These are phyloP conservation scores for Colletotrichum noveboracense DNA, from an alignment of 2,329 filamentous ascomycete species.

Conservation along the genomic window DNA sequence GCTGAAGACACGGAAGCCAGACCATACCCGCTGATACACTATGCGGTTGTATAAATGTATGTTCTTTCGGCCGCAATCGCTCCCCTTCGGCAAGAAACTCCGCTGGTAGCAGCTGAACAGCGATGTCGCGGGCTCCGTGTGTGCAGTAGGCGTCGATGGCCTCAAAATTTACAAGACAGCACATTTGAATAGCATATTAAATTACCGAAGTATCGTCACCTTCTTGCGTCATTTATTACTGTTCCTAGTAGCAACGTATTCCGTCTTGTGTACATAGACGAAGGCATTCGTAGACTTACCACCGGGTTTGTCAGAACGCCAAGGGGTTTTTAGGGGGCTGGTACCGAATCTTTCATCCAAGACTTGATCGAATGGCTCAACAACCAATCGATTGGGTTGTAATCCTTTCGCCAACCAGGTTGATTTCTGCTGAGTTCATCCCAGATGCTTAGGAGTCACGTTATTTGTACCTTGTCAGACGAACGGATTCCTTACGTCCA, in stretches of 20 bases:
- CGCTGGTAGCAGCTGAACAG: too few species aligned
- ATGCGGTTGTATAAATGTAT: neutral
- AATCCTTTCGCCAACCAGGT: too few species aligned
- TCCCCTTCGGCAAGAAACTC: neutral
- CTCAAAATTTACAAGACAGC: accelerated
- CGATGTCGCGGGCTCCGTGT: neutral
- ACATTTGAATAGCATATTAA: accelerated
- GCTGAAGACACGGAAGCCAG: neutral
- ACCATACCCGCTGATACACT: too few species aligned
- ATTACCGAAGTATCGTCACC: neutral
- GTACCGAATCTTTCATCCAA: neutral
- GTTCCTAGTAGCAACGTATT: accelerated
- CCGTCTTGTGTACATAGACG: neutral
- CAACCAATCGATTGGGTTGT: accelerated
- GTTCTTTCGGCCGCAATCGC: accelerated
- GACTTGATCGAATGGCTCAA: neutral
- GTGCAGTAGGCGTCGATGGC: accelerated
- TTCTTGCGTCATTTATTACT: accelerated
- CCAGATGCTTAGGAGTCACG: neutral
- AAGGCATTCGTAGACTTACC: neutral
- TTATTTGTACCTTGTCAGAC: neutral
- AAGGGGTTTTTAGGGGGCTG: accelerated
- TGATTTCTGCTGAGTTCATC: neutral
- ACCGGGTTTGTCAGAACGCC: accelerated
- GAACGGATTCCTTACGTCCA: neutral